These are phyloP conservation scores for Chionographis japonica DNA, from an alignment of 106 monocot genomes.

Conservation along the genomic window DNA sequence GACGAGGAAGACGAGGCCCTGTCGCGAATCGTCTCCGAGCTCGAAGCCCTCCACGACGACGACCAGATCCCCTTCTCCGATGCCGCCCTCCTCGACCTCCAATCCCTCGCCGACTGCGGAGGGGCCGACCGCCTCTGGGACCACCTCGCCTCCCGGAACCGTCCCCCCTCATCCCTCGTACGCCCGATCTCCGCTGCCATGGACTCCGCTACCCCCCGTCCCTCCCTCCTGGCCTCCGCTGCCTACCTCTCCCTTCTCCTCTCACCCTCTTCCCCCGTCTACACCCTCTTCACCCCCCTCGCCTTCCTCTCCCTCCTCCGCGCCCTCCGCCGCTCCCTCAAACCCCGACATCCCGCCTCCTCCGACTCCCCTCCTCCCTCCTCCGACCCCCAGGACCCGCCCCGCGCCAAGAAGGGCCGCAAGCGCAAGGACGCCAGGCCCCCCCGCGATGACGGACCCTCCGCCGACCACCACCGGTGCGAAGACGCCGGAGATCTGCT, in stretches of 20 bases:
- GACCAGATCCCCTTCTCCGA: slow-evolving; percentile 13
- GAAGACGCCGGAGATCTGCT: slow-evolving; percentile 15
- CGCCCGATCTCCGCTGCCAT: slow-evolving; percentile 45
- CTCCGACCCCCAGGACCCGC: neutral
- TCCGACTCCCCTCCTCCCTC: neutral
- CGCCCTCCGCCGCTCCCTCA: slow-evolving; percentile 60
- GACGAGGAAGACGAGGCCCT: slow-evolving; percentile 24
- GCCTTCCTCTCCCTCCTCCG: slow-evolving; percentile 70
- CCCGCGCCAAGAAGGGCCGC: neutral
- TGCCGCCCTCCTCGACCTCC: slow-evolving; percentile 25
- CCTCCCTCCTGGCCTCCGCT: slow-evolving; percentile 53
- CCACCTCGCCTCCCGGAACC: slow-evolving; percentile 15
- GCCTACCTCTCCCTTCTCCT: slow-evolving; percentile 69
- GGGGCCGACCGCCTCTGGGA: slow-evolving; percentile 26
- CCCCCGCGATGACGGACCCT: neutral
- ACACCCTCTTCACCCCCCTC: slow-evolving; percentile 62
- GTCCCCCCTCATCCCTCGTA: slow-evolving; percentile 46
- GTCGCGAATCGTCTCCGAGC: slow-evolving; percentile 21
- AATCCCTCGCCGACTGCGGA: slow-evolving; percentile 18
- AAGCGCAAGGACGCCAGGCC: slow-evolving; percentile 15
- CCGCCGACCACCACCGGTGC: neutral
- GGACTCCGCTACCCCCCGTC: slow-evolving; percentile 29
- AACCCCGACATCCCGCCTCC: slow-evolving; percentile 4
- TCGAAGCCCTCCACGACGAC: slow-evolving; percentile 16
- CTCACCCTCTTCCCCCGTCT: slow-evolving; percentile 50